These are phyloP conservation scores for Lycium barbarum DNA, from an alignment of 257 asterid species.

Conservation along the genomic window DNA sequence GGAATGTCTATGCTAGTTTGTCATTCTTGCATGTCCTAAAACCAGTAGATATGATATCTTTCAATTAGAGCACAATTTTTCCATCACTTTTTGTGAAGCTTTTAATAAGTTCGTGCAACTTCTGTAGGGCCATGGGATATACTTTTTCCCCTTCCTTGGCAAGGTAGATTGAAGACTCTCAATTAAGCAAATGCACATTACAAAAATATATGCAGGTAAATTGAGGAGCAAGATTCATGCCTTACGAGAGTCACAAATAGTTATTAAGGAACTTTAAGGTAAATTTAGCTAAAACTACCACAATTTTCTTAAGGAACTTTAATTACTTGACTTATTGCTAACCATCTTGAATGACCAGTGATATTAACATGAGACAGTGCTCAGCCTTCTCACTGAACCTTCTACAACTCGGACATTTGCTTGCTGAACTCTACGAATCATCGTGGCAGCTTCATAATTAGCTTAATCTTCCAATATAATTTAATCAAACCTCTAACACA, in stretches of 20 bases:
- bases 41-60: too few species aligned
- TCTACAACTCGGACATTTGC: slow-evolving; percentile 30
- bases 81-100: too few species aligned
- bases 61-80: too few species aligned
- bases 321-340: slow-evolving; percentile 33
- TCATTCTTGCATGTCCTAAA: too few species aligned
- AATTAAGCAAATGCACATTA: too few species aligned
- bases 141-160: neutral
- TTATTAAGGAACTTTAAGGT: too few species aligned
- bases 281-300: slow-evolving; percentile 27
- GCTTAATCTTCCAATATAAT: neutral
- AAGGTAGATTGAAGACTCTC: neutral
- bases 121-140: neutral
- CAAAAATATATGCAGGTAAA: neutral
- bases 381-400: slow-evolving; percentile 27
- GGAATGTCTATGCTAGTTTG: too few species aligned
- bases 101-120: neutral
- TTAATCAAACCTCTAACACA: slow-evolving; percentile 2
- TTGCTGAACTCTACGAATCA: neutral
- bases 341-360: slow-evolving; percentile 38
- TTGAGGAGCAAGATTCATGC: neutral
- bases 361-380: slow-evolving; percentile 30
- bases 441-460: neutral
- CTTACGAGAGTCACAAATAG: neutral
- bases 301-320: slow-evolving; percentile 1